A percentile compares a stretch with the other conserved stretches of the same genome.
phyloP scores from a whole-genome alignment of 352 stramenopile genomes.

The Porosira glacialis region DNA sequence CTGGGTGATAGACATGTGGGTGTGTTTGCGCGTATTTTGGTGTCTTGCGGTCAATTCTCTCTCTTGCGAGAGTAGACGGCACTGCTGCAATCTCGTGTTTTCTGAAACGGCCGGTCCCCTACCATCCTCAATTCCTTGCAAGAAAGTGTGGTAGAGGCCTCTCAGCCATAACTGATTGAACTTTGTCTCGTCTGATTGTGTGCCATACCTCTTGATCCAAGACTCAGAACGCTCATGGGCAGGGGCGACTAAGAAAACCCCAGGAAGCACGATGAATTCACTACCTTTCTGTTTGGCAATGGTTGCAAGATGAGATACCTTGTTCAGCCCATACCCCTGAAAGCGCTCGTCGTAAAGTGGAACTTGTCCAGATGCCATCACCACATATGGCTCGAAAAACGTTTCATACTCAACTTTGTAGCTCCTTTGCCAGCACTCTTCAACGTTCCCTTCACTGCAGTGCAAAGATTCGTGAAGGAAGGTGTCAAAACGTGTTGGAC shows the following conservation, averaged over 20 bases:
- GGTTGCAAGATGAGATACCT: constrained; percentile 22
- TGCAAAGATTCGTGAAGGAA: constrained; percentile 21
- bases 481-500: constrained; percentile 20
- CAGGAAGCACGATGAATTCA: constrained; percentile 22
- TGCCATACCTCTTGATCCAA: constrained; percentile 18
- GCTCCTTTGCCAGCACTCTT: constrained; percentile 8
- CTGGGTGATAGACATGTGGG: no score
- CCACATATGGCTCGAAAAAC: constrained; percentile 30
- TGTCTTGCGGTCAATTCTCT: neutral
- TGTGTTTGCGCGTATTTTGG: no score
- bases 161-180: constrained; percentile 22
- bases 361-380: constrained; percentile 17
- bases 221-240: constrained; percentile 22
- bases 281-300: constrained; percentile 9
- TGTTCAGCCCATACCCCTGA: constrained; percentile 36
- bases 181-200: constrained; percentile 7
- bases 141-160: constrained; percentile 27
- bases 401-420: constrained; percentile 26
- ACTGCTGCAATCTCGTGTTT: neutral
- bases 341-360: constrained; percentile 34
- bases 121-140: constrained; percentile 6
- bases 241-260: constrained; percentile 20
- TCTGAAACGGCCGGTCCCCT: constrained; percentile 8
- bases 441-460: neutral
- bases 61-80: neutral